Evolutionary conservation across 108 stramenopile species (phyloP), one percentile per base, ranked within the genome.

Genomic region (Cyclotella sp.): DNA sequence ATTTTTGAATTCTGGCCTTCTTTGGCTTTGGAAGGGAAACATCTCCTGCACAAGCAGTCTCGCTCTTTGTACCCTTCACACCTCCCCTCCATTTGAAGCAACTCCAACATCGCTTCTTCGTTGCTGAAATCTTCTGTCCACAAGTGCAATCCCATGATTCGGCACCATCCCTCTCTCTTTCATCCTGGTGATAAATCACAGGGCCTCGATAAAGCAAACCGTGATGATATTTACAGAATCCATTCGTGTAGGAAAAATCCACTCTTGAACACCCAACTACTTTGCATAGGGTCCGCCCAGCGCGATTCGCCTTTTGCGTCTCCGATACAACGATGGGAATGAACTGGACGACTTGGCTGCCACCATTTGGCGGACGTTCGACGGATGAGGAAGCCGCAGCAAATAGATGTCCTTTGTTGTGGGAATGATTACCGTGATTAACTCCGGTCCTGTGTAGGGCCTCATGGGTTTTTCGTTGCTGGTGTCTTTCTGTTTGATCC

Each of bases 81-180:
- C 64, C 67, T 34, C 51, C 51, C 30, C 42, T 68, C 67, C 67
- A 68, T 1, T 43, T 40, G n/a, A 42, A 68, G 28, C 67, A 68
- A 39, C n/a, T 34, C 18, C 49, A 16, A 21, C 67, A 68, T 2
- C 67, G 67, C 51, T 53, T 68, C 49, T 52, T 68, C 51, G 26
- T 34, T 30, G 51, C 9, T 15, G 18, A 52, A 19, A 52, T 22
- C 7, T 14, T 34, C 67, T 52, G 15, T n/a, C 67, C 67, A 41
- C 67, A 68, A 2, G 9, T 15, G 29, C 67, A 68, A 58, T 6
- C 2, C 55, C 55, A 58, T 27, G 55, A 58, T 27, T 58, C 55
- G 24, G 55, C 22, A 26, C 22, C 21, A 27, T 21, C 24, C 26
- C 24, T 58, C 26, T 27, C 22, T 1, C 26, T 58, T 21, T 13